Evolutionary conservation across 2,329 filamentous ascomycete species (phyloP).

Genomic region (Aspergillus uvarum): DNA sequence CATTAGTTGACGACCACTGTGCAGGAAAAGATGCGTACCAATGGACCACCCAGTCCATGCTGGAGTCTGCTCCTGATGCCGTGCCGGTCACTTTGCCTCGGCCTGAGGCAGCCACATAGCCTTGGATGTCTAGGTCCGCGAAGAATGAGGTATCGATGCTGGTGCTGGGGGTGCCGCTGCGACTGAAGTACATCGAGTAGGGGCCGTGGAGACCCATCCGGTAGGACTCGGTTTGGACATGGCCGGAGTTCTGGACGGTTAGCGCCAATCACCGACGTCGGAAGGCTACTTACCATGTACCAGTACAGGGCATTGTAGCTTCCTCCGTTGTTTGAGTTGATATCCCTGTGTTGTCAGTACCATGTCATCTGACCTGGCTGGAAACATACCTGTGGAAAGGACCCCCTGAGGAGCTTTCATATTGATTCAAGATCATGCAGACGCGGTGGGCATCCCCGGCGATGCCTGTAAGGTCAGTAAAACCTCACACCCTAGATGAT

Average conservation of each 20-base stretch:
- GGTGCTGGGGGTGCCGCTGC: slow-evolving; percentile 55
- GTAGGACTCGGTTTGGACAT: slow-evolving; percentile 62
- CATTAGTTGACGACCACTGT: not conserved
- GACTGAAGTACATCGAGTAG: slow-evolving; percentile 62
- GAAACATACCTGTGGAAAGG: slow-evolving; percentile 58
- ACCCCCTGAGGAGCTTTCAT: slow-evolving; percentile 64
- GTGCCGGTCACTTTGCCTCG: slow-evolving; percentile 63
- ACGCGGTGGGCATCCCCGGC: slow-evolving; percentile 51
- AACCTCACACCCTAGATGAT: not conserved
- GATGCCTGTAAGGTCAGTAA: slow-evolving; percentile 19
- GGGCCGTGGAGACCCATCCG: slow-evolving; percentile 66
- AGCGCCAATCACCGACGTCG: not conserved
- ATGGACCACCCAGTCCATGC: slow-evolving; percentile 60
- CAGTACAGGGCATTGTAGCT: slow-evolving; percentile 61
- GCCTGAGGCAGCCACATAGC: slow-evolving; percentile 56
- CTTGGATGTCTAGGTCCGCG: slow-evolving; percentile 56
- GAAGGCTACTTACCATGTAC: slow-evolving; percentile 53
- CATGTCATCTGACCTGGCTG: not conserved
- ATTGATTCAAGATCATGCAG: slow-evolving; percentile 59
- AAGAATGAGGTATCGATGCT: slow-evolving; percentile 61
- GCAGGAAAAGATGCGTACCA: slow-evolving; percentile 44
- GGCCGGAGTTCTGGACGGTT: slow-evolving; percentile 56
- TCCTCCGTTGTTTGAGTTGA: slow-evolving; percentile 64
- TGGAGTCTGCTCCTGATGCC: slow-evolving; percentile 56
- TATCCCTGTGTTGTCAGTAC: slow-evolving; percentile 46